Evolutionary conservation across 2,329 filamentous ascomycete species (phyloP), one percentile per base, ranked within the genome.

Genomic region (Aspergillus arachidicola): DNA sequence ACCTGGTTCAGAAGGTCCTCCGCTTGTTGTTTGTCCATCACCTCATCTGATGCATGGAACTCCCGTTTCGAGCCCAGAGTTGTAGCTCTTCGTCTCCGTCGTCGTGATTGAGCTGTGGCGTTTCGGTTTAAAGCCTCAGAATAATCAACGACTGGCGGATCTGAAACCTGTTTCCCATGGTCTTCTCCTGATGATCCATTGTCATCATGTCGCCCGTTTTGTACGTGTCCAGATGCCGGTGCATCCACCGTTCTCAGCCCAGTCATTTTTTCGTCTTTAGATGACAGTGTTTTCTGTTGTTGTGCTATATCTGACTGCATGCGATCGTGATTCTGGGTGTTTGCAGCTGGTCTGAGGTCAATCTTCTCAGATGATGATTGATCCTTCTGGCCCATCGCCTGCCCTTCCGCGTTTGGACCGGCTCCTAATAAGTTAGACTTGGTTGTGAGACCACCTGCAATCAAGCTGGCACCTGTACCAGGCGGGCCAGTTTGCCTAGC

Each of bases 1-100:
- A 95, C 86, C 81, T 95, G 81, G 66, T 87, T 86, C 68, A 97
- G 82, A 69, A 98, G 79, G 70, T 92, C 90, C 75, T 96, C 94
- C 1, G 93, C 92, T 68, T 96, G 92, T 6, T 86, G 85, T 60
- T 87, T 87, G 32, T 86, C 85, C 59, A 97, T 84, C 68, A 97
- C 82, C 58, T 96, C 93, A 65, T 97, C 94, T 1, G 84, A 81
- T 16, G 85, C 80, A 66, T 77, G 79, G 66, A 83, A 82, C 26
- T 83, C 81, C 26, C 79, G 73, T 67, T 78, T 78, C n/a, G 80
- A 82, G 48, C 79, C 77, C 59, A 80, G 76, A 1, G 82, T 83
- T 23, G 78, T 82, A 19, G 77, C 79, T 66, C 82, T 73, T 58
- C 82, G 72, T 65, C 81, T 74, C 48, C 80, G 76, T 59, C 74